Conservation (phyloP, 345 rosid species). For the Salix udensis region DNA sequence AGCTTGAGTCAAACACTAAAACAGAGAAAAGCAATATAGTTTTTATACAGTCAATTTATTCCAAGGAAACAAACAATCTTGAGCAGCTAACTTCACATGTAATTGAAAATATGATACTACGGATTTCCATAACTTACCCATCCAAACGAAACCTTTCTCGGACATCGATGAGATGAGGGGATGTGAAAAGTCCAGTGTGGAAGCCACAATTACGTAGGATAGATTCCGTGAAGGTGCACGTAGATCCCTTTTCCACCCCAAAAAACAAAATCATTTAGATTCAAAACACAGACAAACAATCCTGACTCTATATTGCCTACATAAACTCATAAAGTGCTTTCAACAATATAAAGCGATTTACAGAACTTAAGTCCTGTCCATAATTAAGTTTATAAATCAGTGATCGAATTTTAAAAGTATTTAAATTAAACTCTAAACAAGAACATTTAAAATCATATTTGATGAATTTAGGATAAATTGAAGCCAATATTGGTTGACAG, state of each 20-base stretch:
- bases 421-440: neutral
- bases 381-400: neutral
- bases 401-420: neutral
- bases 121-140: constrained; percentile 51
- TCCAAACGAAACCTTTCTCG: constrained; percentile 85
- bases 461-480: neutral
- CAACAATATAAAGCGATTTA: neutral
- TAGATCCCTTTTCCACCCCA: constrained; percentile 63
- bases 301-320: neutral
- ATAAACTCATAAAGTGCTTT: neutral
- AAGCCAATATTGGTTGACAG: neutral
- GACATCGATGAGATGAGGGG: constrained; percentile 91
- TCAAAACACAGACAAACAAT: neutral
- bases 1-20: neutral
- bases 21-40: neutral
- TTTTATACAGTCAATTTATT: neutral
- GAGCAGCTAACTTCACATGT: neutral
- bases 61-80: neutral
- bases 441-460: neutral
- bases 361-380: neutral
- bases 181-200: constrained; percentile 86
- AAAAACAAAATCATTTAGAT: neutral
- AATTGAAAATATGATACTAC: neutral
- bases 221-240: constrained; percentile 83
- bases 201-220: constrained; percentile 77